Evolutionary conservation across 805 yeast genomes (phyloP).

Genomic region (Candida loeiensis): DNA sequence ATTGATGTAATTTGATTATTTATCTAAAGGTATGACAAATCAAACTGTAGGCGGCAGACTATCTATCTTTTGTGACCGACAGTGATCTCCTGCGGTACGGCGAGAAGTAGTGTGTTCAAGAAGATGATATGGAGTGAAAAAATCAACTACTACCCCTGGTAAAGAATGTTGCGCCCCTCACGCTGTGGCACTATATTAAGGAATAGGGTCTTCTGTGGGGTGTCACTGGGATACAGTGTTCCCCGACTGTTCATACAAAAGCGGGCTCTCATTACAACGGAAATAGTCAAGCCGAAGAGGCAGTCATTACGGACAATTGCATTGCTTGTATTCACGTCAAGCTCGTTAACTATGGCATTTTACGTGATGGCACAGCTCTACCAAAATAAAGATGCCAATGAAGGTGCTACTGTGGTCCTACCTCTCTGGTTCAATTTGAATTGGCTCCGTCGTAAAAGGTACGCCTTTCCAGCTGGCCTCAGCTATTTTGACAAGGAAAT

Average conservation of each 20-base stretch:
- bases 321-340: slow-evolving; percentile 18
- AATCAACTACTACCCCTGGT: too few relatives aligned
- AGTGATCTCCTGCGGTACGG: too few relatives aligned
- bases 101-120: too few relatives aligned
- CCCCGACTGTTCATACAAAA: not conserved
- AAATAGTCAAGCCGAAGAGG: slow-evolving; percentile 11
- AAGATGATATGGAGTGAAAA: too few relatives aligned
- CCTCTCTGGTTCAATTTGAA: slow-evolving; percentile 29
- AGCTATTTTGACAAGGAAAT: slow-evolving; percentile 24
- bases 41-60: too few relatives aligned
- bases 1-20: too few relatives aligned
- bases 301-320: slow-evolving; percentile 20
- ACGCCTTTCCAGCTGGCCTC: slow-evolving; percentile 25
- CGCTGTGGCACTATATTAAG: too few relatives aligned
- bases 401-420: slow-evolving; percentile 15
- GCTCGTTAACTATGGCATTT: slow-evolving; percentile 22
- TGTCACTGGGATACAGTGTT: too few relatives aligned
- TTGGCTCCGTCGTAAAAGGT: slow-evolving; percentile 22
- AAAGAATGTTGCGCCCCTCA: too few relatives aligned
- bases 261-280: slow-evolving; percentile 3
- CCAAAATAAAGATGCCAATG: slow-evolving; percentile 11
- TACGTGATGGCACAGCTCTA: slow-evolving; percentile 20
- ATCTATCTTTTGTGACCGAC: too few relatives aligned
- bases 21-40: too few relatives aligned
- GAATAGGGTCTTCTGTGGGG: too few relatives aligned